Percentiles rank a stretch among this genome's conserved stretches.
These are phyloP conservation scores for Chaetomiaceae sp. DNA, from an alignment of 2,329 filamentous ascomycete species.

Conservation along the genomic window DNA sequence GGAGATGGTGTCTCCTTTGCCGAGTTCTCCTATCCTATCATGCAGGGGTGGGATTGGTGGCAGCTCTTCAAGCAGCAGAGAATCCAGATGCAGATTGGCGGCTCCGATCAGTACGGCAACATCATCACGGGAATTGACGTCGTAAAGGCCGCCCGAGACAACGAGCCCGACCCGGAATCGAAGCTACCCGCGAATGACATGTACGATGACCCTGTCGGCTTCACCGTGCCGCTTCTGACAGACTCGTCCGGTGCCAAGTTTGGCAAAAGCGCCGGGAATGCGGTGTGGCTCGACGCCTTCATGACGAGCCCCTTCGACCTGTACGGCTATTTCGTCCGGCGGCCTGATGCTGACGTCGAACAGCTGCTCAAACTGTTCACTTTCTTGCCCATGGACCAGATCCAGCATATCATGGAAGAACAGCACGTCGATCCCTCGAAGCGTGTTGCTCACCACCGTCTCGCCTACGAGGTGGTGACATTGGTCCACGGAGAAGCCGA, in stretches of 20 bases:
- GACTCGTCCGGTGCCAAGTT: conserved; percentile 83
- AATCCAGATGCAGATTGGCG: conserved; percentile 83
- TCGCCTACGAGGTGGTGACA: conserved; percentile 76
- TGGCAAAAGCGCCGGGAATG: conserved; percentile 90
- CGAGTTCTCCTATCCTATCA: conserved; percentile 86
- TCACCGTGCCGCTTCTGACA: conserved; percentile 86
- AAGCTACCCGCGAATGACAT: conserved; percentile 35
- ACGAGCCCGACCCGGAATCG: conserved; percentile 41
- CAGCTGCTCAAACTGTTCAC: conserved; percentile 83
- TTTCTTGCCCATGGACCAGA: conserved; percentile 68
- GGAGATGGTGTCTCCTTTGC: conserved; percentile 91
- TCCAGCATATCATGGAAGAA: conserved; percentile 59
- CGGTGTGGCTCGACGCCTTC: conserved; percentile 80
- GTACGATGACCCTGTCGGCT: conserved; percentile 63
- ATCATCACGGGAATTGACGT: conserved; percentile 85
- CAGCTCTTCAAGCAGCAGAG: conserved; percentile 62
- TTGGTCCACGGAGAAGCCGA: conserved; percentile 66
- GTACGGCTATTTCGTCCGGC: conserved; percentile 83
- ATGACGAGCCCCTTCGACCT: conserved; percentile 80
- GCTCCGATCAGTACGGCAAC: conserved; percentile 94
- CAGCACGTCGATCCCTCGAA: conserved; percentile 63
- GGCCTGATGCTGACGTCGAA: conserved; percentile 75
- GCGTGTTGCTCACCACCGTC: conserved; percentile 71
- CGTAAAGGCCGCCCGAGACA: conserved; percentile 65
- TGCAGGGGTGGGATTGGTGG: conserved; percentile 98